phyloP scores from a whole-genome alignment of 257 asterid genomes.

The Fraxinus excelsior region DNA sequence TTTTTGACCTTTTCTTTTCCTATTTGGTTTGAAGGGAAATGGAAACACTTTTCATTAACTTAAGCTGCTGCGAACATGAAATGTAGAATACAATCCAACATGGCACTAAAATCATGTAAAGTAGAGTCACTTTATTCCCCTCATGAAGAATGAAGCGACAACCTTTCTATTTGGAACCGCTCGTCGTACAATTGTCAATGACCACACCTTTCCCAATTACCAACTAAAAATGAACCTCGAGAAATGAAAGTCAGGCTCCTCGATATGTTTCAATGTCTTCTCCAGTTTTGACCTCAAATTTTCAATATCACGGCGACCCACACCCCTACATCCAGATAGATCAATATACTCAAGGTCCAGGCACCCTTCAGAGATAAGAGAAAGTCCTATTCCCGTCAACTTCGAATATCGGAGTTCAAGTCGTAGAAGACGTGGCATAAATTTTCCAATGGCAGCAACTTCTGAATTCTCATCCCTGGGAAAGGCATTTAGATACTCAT shows the following conservation, averaged over 20 bases:
- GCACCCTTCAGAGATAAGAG: constrained; percentile 66
- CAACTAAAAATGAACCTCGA: constrained; percentile 60
- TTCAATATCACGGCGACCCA: constrained; percentile 61
- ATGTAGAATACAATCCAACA: too few species aligned
- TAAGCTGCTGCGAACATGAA: too few species aligned
- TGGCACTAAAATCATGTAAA: too few species aligned
- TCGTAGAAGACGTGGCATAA: constrained; percentile 62
- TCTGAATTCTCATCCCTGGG: constrained; percentile 88
- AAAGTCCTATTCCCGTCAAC: constrained; percentile 68
- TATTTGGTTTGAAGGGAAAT: too few species aligned
- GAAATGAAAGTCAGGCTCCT: constrained; percentile 66
- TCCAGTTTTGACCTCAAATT: constrained; percentile 50
- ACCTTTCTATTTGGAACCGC: constrained; percentile 53
- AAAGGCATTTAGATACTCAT: constrained; percentile 60
- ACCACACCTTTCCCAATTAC: constrained; percentile 69
- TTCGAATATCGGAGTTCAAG: constrained; percentile 77
- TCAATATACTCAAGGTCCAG: constrained; percentile 62
- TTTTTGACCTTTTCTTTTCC: too few species aligned
- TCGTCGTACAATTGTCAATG: constrained; percentile 83
- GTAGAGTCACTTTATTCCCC: too few species aligned
- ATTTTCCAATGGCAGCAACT: constrained; percentile 74
- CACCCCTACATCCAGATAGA: constrained; percentile 68
- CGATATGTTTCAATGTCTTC: constrained; percentile 59
- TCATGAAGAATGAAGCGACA: too few species aligned
- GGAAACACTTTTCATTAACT: too few species aligned